Percentiles rank a stretch among this genome's conserved stretches.
phyloP scores from a whole-genome alignment of 2,329 filamentous ascomycete genomes.

The Dryadomyces quercus-mongolicae region DNA sequence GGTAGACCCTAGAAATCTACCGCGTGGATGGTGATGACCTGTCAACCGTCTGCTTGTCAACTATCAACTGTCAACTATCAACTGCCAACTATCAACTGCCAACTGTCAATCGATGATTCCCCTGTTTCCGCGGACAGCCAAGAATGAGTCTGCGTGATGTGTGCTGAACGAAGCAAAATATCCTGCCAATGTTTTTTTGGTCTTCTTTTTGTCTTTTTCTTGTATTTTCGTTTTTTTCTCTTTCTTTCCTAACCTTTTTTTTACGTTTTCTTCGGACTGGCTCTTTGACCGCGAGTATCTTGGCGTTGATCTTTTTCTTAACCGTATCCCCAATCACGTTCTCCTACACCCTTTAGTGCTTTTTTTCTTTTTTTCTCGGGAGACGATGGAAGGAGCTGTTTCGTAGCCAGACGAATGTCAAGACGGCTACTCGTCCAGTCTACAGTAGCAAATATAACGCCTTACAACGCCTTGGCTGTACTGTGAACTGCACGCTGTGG shows the following conservation, averaged over 20 bases:
- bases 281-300: background rate
- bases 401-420: background rate
- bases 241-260: background rate
- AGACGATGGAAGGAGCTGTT: background rate
- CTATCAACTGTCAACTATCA: background rate
- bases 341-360: background rate
- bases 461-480: too few species aligned
- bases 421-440: background rate
- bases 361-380: background rate
- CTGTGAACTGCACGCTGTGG: too few species aligned
- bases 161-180: too few species aligned
- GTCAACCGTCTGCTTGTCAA: background rate
- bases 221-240: background rate
- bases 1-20: conserved; percentile 3
- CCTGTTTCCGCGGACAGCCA: too few species aligned
- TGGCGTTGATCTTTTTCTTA: conserved; percentile 11
- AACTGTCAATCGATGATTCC: too few species aligned
- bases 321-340: background rate
- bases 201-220: background rate
- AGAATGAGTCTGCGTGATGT: too few species aligned
- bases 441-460: background rate
- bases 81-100: too few species aligned
- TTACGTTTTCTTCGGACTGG: background rate
- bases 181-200: background rate
- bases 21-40: too few species aligned